Percentiles rank a stretch among this genome's conserved stretches.
Conservation (phyloP, 2,329 filamentous ascomycete species). For the Aquanectria penicillioides region DNA sequence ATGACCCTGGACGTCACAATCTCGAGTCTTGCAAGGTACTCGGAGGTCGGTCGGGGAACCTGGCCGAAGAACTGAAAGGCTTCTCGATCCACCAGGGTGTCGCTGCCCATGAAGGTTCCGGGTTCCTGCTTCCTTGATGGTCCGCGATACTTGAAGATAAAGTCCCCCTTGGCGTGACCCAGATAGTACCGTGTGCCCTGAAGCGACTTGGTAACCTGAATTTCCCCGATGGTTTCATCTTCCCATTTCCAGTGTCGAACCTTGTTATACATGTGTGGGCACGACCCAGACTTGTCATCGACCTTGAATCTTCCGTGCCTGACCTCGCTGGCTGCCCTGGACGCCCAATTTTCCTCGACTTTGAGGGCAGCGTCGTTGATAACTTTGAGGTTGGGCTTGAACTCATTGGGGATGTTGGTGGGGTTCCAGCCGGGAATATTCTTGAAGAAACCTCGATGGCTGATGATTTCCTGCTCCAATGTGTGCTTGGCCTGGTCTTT, state of each 20-base stretch:
- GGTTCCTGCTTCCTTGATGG: neutral
- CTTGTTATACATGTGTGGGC: neutral
- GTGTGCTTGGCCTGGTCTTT: neutral
- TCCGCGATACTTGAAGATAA: conserved; percentile 39
- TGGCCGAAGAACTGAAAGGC: conserved; percentile 32
- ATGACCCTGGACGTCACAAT: conserved; percentile 21
- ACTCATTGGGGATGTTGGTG: neutral
- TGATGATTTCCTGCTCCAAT: neutral
- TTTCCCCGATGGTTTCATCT: neutral
- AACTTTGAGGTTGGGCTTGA: neutral
- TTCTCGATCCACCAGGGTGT: neutral
- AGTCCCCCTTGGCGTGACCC: conserved; percentile 36
- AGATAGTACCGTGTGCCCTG: conserved; percentile 34
- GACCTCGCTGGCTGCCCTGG: neutral
- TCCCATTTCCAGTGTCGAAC: neutral
- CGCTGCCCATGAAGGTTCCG: neutral
- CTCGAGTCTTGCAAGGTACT: conserved; percentile 32
- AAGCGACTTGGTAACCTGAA: conserved; percentile 9
- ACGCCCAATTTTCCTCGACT: conserved; percentile 11
- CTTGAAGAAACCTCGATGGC: neutral
- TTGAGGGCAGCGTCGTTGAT: neutral
- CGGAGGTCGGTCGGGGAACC: conserved; percentile 31
- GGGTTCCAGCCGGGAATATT: neutral
- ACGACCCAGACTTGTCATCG: neutral
- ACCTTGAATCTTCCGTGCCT: neutral